Evolutionary conservation across 768 basidiomycete genomes (phyloP), one percentile per base, ranked within the genome.

Genomic region (Exsudoporus frostii): DNA sequence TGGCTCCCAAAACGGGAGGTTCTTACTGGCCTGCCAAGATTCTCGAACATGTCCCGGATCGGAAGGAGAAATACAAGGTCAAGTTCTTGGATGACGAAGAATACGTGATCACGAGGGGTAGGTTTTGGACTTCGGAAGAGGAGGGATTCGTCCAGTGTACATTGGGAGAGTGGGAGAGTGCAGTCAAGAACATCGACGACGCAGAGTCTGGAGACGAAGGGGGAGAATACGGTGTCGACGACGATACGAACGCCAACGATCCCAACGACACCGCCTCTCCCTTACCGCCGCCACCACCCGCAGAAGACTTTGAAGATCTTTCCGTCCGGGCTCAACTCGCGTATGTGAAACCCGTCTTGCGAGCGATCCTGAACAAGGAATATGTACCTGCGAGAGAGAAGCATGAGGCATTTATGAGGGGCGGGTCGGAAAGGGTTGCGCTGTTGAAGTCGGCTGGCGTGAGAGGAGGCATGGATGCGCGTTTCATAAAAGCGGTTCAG

Each of bases 11-110:
- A n/a, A 64, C 65, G 7, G 59, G 69, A 5, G 56, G 60, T 5
- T 59, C 65, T 15, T 85, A 84, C 59, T 92, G 89, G 89, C 87
- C 89, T 3, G 89, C 84, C 1, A 73, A 72, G 62, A 69, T 91
- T 37, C 60, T 83, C 10, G 71, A 60, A 0, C 88, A 84, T 59
- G 51, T 80, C 22, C 66, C 68, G 3, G 65, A 41, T 19, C 61
- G 66, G n/a, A 63, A 68, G 36, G 74, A 76, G 51, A 78, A 71
- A 61, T 92, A 88, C 64, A 63, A 56, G 22, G 71, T 88, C 7
- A 67, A 72, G n/a, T 91, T 80, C 69, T 71, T 88, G 56, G 88
- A 89, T 51, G 76, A 74, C 5, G 55, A 68, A 39, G 65, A 70
- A 52, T 54, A 68, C 8, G 66, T 84, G 9, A 65, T 70, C 20